Base-by-base conservation (phyloP, 2,329 filamentous ascomycete species). In the Alternaria novae-zelandiae region DNA sequence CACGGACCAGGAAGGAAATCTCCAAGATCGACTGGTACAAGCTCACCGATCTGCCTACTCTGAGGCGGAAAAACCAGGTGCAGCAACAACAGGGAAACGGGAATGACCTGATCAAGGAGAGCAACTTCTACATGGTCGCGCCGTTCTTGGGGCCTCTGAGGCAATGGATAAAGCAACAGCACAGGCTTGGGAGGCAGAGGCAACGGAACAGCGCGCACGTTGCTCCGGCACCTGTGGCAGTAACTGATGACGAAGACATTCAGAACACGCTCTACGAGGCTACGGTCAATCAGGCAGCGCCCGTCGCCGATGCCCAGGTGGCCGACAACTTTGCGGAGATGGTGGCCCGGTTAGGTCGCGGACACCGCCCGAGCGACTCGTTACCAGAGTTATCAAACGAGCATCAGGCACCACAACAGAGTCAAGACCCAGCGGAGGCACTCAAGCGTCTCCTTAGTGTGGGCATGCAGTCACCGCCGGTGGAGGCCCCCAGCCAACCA, bases 71-170 rank as follows among this genome's bases (percentile, higher is more conserved):
- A 70, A 83, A 83, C 12, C 85, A 88, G 58, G 86, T 89, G n/a
- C 86, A 88, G 47, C 86, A 88, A 49, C 86, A 54, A 12, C 59
- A 90, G 54, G 82, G 80, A 13, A 79, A 79, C 32, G 83, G 83
- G 13, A 84, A 86, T 36, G 85, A 87, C 12, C 81, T 82, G 28
- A 81, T 88, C 12, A 92, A 91, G 70, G 89, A 89, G 44, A 94
- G 92, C 79, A 97, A 95, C 75, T 98, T 97, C 78, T 99, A 97
- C 81, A 97, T 98, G 93, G 96, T 99, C 17, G 94, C 94, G 0
- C 94, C 95, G 0, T 99, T 99, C 76, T 84, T 98, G 58, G 89
- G 89, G 1, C 91, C 89, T 6, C 81, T 99, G 53, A 94, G 93
- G 80, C 93, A 93, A 78, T 98, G 94, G 94, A 93, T 98, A 50